Evolutionary conservation across 176 grass and related monocot genomes (phyloP), one percentile per base, ranked within the genome.

Genomic region (Eremochloa ophiuroides): DNA sequence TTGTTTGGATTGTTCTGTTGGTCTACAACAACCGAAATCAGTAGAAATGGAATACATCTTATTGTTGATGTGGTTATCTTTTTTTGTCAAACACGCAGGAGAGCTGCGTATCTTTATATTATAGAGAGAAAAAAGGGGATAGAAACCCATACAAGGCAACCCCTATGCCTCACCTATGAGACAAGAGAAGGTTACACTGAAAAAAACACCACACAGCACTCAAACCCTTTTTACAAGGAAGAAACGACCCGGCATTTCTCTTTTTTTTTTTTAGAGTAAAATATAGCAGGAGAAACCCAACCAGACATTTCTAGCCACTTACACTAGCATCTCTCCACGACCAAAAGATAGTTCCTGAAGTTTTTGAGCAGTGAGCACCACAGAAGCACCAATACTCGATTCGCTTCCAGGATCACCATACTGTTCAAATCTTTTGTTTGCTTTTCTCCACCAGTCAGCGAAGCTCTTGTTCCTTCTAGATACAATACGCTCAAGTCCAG

Each of bases 21-120:
- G 16, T 83, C 29, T 83, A 43, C 27, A 68, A 66, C 83, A 12
- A 82, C 38, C 61, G 50, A 78, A 40, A 31, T 77, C 22, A 47
- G 53, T 37, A 51, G 44, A 75, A 78, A 34, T 6, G 15, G 8
- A 62, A 63, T 40, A 59, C 20, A 28, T 1, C 3, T 41, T 78
- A 44, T 80, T 70, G 27, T 80, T 73, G 25, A 64, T 56, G 53
- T 25, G 53, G 22, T 23, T 56, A 55, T 10, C 20, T 40, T 40
- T 56, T 38, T 38, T 38, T 5, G n/a, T 38, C 35, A 38, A 38
- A 38, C 6, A 38, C 35, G 6, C 6, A 38, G 35, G 35, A 38
- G 35, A 38, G 35, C 6, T 38, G 35, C 6, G 35, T 60, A 14
- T 60, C 11, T 28, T 27, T 60, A 27, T 27, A 60, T 60, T 60